phyloP scores from a whole-genome alignment of 1,139 yeast species.

The Magnusiomyces tetraspermus region DNA sequence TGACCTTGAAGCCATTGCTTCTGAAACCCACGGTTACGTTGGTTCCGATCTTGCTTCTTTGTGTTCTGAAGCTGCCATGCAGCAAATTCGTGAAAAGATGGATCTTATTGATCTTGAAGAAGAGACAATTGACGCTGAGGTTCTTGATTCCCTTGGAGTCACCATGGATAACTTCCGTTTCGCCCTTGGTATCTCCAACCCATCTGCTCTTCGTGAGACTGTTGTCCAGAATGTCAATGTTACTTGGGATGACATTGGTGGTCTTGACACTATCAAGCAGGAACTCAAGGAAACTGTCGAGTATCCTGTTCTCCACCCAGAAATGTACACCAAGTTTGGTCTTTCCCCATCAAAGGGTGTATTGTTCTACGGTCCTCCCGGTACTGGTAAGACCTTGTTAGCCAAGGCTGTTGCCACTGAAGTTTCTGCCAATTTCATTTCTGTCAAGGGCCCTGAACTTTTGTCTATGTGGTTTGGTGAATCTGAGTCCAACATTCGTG shows the following conservation, averaged over 20 bases:
- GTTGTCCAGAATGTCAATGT: conserved; percentile 98
- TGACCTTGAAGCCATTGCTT: conserved; percentile 83
- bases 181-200: conserved; percentile 95
- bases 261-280: conserved; percentile 87
- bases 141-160: conserved; percentile 91
- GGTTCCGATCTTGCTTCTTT: conserved; percentile 93
- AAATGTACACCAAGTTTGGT: conserved; percentile 95
- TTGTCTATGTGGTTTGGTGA: conserved; percentile 99
- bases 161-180: conserved; percentile 98
- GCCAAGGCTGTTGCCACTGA: conserved; percentile 99
- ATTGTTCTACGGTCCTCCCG: conserved; percentile 97
- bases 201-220: conserved; percentile 98
- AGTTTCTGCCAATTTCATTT: conserved; percentile 91
- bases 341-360: conserved; percentile 97
- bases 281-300: conserved; percentile 96
- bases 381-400: conserved; percentile 96
- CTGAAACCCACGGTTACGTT: conserved; percentile 95
- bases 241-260: conserved; percentile 97
- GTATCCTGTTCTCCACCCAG: conserved; percentile 97
- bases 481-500: conserved; percentile 93
- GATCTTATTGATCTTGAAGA: conserved; percentile 95
- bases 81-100: conserved; percentile 98
- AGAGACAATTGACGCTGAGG: conserved; percentile 96
- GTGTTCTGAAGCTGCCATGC: conserved; percentile 98
- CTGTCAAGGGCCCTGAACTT: conserved; percentile 95